Conservation (phyloP, 805 yeast species). For the Starmerella roubikii region DNA sequence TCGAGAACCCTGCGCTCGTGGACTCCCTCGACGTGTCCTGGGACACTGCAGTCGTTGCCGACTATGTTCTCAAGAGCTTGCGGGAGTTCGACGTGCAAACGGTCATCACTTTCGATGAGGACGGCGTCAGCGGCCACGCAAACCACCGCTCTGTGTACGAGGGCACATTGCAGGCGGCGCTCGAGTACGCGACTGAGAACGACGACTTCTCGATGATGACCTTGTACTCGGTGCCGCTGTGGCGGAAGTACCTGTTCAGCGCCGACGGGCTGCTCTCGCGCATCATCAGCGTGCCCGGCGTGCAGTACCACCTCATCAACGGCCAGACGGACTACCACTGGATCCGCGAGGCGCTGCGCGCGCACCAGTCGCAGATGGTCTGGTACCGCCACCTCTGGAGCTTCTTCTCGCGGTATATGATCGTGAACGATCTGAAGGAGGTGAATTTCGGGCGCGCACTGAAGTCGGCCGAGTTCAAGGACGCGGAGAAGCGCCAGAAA, state of each 20-base stretch:
- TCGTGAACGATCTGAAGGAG: conserved; percentile 42
- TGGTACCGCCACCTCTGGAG: conserved; percentile 94
- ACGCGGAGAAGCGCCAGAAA: conserved; percentile 1
- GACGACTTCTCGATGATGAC: conserved; percentile 20
- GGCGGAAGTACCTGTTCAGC: conserved; percentile 27
- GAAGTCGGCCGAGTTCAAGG: conserved; percentile 1
- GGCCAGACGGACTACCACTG: conserved; percentile 21
- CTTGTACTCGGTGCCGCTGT: conserved; percentile 26
- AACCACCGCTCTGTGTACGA: conserved; percentile 43
- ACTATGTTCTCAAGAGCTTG: conserved; percentile 27
- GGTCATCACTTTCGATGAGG: conserved; percentile 64
- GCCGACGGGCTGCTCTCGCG: conserved; percentile 25
- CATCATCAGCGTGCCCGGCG: conserved; percentile 9
- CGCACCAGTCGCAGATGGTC: conserved; percentile 80
- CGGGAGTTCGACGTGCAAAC: conserved; percentile 24
- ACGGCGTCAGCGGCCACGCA: conserved; percentile 77
- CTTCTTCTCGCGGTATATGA: conserved; percentile 58
- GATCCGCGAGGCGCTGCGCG: conserved; percentile 61
- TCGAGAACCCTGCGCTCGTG: conserved; percentile 36
- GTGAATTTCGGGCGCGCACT: conserved; percentile 11
- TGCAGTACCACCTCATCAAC: conserved; percentile 14
- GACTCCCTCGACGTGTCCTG: conserved; percentile 64
- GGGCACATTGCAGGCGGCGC: conserved; percentile 18
- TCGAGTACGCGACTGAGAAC: conserved; percentile 4
- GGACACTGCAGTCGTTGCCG: conserved; percentile 36